These are phyloP conservation scores for Zasmidium citrigriseum DNA, from an alignment of 2,329 filamentous ascomycete species.

Conservation along the genomic window DNA sequence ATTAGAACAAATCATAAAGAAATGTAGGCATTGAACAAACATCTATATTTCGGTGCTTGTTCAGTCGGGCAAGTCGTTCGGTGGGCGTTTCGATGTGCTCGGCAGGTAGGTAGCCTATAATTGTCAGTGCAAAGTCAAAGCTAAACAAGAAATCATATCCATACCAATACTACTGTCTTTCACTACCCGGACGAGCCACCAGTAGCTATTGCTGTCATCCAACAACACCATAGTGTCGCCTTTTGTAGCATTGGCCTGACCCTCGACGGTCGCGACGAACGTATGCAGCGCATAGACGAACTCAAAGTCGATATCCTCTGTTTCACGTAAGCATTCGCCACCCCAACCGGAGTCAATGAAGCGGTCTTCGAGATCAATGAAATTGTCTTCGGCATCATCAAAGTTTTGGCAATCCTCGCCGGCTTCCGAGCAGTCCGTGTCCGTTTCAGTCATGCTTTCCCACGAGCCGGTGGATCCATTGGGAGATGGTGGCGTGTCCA, in stretches of 20 bases:
- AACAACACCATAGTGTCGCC: slow-evolving; percentile 98
- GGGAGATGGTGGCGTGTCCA: slow-evolving; percentile 38
- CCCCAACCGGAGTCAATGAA: slow-evolving; percentile 74
- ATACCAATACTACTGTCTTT: slow-evolving; percentile 93
- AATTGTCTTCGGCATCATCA: slow-evolving; percentile 65
- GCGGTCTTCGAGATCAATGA: slow-evolving; percentile 58
- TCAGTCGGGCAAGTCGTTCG: slow-evolving; percentile 86
- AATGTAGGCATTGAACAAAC: slow-evolving; percentile 54
- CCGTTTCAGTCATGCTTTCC: slow-evolving; percentile 29
- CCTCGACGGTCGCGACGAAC: slow-evolving; percentile 96
- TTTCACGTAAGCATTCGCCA: slow-evolving; percentile 81
- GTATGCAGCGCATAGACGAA: slow-evolving; percentile 98
- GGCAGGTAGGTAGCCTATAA: slow-evolving; percentile 83
- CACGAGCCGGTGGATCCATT: slow-evolving; percentile 30
- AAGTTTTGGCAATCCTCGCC: slow-evolving; percentile 26
- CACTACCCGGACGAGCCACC: slow-evolving; percentile 96
- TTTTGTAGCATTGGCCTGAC: slow-evolving; percentile 96
- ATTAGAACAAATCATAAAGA: slow-evolving; percentile 24
- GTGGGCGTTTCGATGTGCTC: slow-evolving; percentile 99
- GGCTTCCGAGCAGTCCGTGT: slow-evolving; percentile 17
- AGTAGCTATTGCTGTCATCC: slow-evolving; percentile 99
- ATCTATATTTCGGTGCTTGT: slow-evolving; percentile 98
- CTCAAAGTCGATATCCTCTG: slow-evolving; percentile 99
- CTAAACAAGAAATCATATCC: slow-evolving; percentile 23
- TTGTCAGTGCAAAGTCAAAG: slow-evolving; percentile 7